phyloP scores from a whole-genome alignment of 1,284 basidiomycete species.

The Heterobasidion irregulare region DNA sequence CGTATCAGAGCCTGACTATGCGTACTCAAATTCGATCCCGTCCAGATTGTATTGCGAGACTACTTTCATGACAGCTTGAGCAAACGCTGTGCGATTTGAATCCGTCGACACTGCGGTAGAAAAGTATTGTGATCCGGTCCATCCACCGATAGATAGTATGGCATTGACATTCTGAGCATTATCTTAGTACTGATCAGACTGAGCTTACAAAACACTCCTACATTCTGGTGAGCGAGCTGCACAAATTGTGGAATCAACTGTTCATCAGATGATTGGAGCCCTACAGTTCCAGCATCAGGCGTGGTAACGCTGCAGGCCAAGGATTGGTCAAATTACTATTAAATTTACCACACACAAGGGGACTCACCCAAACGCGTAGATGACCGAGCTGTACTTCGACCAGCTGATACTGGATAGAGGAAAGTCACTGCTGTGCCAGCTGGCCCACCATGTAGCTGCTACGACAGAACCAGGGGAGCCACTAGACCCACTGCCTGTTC shows the following conservation, averaged over 20 bases:
- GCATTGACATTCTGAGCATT: conserved; percentile 52
- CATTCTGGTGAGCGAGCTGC: conserved; percentile 42
- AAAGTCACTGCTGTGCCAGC: conserved; percentile 37
- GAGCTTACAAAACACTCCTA: conserved; percentile 20
- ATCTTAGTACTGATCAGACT: not conserved
- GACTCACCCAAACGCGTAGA: conserved; percentile 54
- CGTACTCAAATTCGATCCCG: conserved; percentile 83
- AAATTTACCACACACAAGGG: not conserved
- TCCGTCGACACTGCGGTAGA: conserved; percentile 62
- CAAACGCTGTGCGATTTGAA: conserved; percentile 58
- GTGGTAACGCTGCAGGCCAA: conserved; percentile 32
- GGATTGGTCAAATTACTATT: not conserved
- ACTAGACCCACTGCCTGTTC: not conserved
- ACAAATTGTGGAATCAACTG: conserved; percentile 44
- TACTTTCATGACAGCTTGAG: conserved; percentile 51
- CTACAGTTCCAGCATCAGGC: conserved; percentile 30
- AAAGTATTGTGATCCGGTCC: conserved; percentile 76
- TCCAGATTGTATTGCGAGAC: conserved; percentile 64
- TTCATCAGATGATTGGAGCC: conserved; percentile 32
- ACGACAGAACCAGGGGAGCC: conserved; percentile 20
- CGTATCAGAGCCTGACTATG: conserved; percentile 6
- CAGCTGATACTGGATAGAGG: conserved; percentile 40
- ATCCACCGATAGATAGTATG: conserved; percentile 79
- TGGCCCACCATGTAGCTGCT: conserved; percentile 49
- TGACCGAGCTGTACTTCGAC: conserved; percentile 45